A percentile compares a stretch with the other conserved stretches of the same genome.
Evolutionary conservation across 257 asterid genomes (phyloP).

Genomic region (Gentiana straminea): DNA sequence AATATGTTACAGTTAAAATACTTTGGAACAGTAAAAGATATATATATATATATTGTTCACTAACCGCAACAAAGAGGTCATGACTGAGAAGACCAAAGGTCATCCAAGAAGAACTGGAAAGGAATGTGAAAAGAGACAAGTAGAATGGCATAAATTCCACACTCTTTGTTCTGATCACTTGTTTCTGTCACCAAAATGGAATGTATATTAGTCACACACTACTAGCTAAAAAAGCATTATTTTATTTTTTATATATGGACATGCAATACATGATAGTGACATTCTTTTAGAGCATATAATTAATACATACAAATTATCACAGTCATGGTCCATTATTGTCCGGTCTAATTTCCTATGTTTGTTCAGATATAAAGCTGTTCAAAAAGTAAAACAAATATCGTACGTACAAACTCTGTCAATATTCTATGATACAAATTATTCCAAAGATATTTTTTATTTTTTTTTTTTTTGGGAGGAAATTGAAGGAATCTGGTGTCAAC

Average conservation of each 20-base stretch:
- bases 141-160: slow-evolving; percentile 85
- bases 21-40: background rate
- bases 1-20: background rate
- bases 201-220: background rate
- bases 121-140: slow-evolving; percentile 71
- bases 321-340: too few species aligned
- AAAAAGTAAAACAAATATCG: too few species aligned
- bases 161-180: slow-evolving; percentile 63
- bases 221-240: too few species aligned
- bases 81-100: slow-evolving; percentile 62
- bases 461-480: background rate
- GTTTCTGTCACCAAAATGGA: slow-evolving; percentile 35
- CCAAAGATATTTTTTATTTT: too few species aligned
- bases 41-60: background rate
- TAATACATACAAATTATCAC: too few species aligned
- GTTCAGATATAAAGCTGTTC: too few species aligned
- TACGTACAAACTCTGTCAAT: too few species aligned
- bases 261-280: too few species aligned
- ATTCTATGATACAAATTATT: too few species aligned
- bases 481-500: slow-evolving; percentile 10
- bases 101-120: slow-evolving; percentile 72
- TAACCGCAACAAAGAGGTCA: slow-evolving; percentile 66
- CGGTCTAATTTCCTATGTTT: too few species aligned
- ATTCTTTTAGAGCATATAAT: too few species aligned
- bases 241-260: too few species aligned